phyloP scores from a whole-genome alignment of 139 green algal species.

The Auxenochlorella pyrenoidosa region DNA sequence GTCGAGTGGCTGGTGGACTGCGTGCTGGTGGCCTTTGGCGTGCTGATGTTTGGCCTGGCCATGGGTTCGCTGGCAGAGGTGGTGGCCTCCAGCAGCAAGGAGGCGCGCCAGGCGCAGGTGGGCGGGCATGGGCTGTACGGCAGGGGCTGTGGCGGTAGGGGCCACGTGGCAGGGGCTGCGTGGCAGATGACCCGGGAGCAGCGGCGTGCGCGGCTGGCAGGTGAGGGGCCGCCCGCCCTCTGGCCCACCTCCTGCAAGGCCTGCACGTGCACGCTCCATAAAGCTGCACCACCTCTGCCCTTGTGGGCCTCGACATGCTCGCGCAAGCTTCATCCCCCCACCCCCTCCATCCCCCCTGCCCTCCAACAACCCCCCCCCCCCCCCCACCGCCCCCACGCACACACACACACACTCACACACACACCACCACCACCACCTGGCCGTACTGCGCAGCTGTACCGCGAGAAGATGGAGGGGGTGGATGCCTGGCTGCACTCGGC shows the following conservation, averaged over 20 bases:
- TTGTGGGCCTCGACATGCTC: too few species aligned
- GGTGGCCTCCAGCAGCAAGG: constrained; percentile 31
- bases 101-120: constrained; percentile 29
- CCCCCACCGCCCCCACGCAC: not conserved
- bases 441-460: not conserved
- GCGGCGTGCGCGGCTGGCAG: too few species aligned
- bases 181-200: too few species aligned
- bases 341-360: too few species aligned
- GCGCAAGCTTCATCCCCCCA: too few species aligned
- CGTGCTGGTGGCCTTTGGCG: not conserved
- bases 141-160: too few species aligned
- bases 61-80: constrained; percentile 23
- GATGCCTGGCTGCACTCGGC: constrained; percentile 34
- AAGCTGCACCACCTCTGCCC: too few species aligned
- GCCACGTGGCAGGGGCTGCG: too few species aligned
- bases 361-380: not conserved
- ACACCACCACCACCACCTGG: not conserved
- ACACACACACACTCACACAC: not conserved
- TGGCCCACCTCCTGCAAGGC: too few species aligned
- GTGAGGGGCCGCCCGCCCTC: too few species aligned
- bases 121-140: not conserved
- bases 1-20: not conserved
- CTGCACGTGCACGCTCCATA: too few species aligned
- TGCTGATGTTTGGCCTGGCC: constrained; percentile 34
- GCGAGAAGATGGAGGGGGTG: constrained; percentile 34